Base-by-base conservation (phyloP, 192 early-diverging fungal species). In the Dissophora globulifera region DNA sequence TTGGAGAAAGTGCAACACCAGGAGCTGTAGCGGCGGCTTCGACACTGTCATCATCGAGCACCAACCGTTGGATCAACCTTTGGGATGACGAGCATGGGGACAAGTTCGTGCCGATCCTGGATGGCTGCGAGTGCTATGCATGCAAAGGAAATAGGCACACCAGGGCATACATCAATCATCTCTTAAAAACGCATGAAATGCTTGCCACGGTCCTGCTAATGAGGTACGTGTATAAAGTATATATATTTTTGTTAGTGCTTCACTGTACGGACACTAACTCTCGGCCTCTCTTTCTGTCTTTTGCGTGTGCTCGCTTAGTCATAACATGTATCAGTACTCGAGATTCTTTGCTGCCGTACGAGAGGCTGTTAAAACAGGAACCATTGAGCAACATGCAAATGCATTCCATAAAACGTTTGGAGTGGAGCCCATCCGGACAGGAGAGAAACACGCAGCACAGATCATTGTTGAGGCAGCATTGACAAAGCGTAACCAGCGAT, bases 101-200 rank as follows among this genome's bases (percentile, higher is more conserved):
- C 41, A 85, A 91, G 56, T 89, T 90, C 72, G 67, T 80, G 7
- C 90, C 89, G 22, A 75, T 93, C 15, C 81, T 87, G 19, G 50
- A 62, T 2, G 82, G 71, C 10, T 93, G 92, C 62, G 53, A 74
- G 45, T 93, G 92, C 64, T 85, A 86, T 45, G 74, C 90, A 20
- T 93, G 92, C 59, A 76, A 75, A 32, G 78, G 61, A 31, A 23
- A 35, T 11, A 54, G 33, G 32, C 87, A 93, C 72, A 84, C 88
- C 19, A 80, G 90, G 49, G 85, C 91, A 4, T 93, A 93, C 57
- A 78, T 92, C 48, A 87, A 92, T 67, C 92, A 93, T 52, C 81
- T 93, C 54, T 66, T 92, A 35, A 82, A 80, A 38, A 78, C 91
- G 8, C 87, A 88, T 48, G 92, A 93, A 76, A 93, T 93, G 92